Conservation (phyloP, 2,329 filamentous ascomycete species). For the Aspergillus sp. region DNA sequence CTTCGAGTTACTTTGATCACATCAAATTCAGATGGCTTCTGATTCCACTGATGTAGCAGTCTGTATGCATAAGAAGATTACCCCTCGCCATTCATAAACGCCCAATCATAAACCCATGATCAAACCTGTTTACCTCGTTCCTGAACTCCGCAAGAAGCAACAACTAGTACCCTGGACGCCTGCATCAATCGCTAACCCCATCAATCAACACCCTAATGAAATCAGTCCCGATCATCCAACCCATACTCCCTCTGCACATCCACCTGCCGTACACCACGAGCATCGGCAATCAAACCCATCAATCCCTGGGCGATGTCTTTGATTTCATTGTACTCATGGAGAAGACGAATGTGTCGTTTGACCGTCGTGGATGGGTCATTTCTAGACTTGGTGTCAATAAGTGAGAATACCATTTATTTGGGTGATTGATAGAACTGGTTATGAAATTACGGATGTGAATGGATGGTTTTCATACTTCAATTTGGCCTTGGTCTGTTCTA, state of each 20-base stretch:
- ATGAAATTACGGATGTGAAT: background rate
- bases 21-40: background rate
- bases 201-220: background rate
- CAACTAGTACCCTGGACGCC: background rate
- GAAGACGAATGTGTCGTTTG: conserved; percentile 62
- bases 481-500: conserved; percentile 36
- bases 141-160: background rate
- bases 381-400: conserved; percentile 13
- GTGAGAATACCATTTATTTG: background rate
- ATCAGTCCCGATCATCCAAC: conserved; percentile 39
- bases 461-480: conserved; percentile 33
- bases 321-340: conserved; percentile 72
- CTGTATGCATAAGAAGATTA: background rate
- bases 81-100: background rate
- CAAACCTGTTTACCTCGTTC: background rate
- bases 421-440: too few species aligned
- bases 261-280: conserved; percentile 56
- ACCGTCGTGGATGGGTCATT: conserved; percentile 56
- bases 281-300: conserved; percentile 68
- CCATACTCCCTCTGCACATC: conserved; percentile 46
- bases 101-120: background rate
- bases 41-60: background rate
- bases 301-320: conserved; percentile 67
- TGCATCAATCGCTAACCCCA: background rate
- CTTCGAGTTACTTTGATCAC: background rate